phyloP scores from a whole-genome alignment of 768 basidiomycete species.

The Suillus subluteus region DNA sequence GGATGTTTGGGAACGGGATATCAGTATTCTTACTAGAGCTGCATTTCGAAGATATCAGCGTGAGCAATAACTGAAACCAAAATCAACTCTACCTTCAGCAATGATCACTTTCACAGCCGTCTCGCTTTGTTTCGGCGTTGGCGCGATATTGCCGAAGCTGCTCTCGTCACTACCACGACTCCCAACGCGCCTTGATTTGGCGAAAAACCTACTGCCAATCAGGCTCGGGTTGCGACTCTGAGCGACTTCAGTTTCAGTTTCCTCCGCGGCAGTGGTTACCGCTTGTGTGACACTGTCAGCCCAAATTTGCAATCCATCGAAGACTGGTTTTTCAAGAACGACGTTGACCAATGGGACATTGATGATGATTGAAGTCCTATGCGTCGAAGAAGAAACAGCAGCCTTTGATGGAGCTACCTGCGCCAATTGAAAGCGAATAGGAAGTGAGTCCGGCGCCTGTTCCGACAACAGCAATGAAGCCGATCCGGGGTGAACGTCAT shows the following conservation, averaged over 20 bases:
- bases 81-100: slow-evolving; percentile 41
- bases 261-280: slow-evolving; percentile 42
- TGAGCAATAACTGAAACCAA: not conserved
- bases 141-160: slow-evolving; percentile 39
- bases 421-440: slow-evolving; percentile 27
- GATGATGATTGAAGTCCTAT: slow-evolving; percentile 25
- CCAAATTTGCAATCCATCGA: slow-evolving; percentile 86
- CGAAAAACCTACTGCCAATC: slow-evolving; percentile 81
- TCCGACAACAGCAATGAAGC: slow-evolving; percentile 30
- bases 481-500: slow-evolving; percentile 3
- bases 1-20: slow-evolving; percentile 48
- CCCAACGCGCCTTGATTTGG: slow-evolving; percentile 38
- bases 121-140: slow-evolving; percentile 37
- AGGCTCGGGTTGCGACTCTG: slow-evolving; percentile 63
- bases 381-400: slow-evolving; percentile 8
- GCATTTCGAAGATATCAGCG: slow-evolving; percentile 12
- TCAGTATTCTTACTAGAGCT: slow-evolving; percentile 47
- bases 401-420: slow-evolving; percentile 14
- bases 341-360: slow-evolving; percentile 67
- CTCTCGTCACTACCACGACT: slow-evolving; percentile 50
- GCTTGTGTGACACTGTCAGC: slow-evolving; percentile 85
- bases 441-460: slow-evolving; percentile 15
- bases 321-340: slow-evolving; percentile 59
- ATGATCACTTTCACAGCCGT: slow-evolving; percentile 53
- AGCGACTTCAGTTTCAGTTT: slow-evolving; percentile 31